Conservation (phyloP, 129 eudicot genomes). For the Arctium minus region DNA sequence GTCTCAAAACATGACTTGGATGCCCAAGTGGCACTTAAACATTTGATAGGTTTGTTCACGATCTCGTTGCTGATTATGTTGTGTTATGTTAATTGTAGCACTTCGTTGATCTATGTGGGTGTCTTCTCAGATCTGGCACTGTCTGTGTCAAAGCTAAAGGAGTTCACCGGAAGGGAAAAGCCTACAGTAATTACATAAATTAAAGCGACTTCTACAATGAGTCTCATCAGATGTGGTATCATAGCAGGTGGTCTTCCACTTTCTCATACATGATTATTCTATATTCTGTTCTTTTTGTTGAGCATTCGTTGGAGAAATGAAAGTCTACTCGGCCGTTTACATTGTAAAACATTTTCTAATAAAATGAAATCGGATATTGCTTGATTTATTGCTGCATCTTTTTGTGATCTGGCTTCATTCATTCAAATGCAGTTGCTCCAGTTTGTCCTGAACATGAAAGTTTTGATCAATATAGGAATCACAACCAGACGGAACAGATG, state of each 20-base stretch:
- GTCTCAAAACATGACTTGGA: constrained; percentile 86
- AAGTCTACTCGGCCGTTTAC: constrained; percentile 9
- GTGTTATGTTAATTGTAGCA: neutral
- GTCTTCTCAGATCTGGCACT: constrained; percentile 72
- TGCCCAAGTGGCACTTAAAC: constrained; percentile 89
- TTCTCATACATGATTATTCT: constrained; percentile 17
- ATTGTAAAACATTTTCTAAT: constrained; percentile 1
- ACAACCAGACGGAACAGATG: neutral
- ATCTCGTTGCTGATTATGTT: neutral
- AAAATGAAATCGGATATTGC: neutral
- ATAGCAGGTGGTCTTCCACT: constrained; percentile 35
- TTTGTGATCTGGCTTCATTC: neutral
- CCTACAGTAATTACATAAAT: constrained; percentile 94
- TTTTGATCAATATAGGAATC: neutral
- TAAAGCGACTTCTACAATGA: neutral
- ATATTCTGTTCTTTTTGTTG: constrained; percentile 13
- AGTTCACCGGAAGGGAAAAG: constrained; percentile 91
- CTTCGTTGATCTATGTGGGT: neutral
- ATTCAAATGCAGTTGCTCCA: neutral
- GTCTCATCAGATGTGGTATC: constrained; percentile 16
- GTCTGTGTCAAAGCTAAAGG: constrained; percentile 83
- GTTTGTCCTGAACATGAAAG: neutral
- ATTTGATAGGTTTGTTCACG: constrained; percentile 77
- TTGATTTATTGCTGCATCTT: neutral
- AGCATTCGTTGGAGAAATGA: constrained; percentile 11